phyloP scores from a whole-genome alignment of 176 grass and related monocot genomes.

The Coix lacrymajobi region DNA sequence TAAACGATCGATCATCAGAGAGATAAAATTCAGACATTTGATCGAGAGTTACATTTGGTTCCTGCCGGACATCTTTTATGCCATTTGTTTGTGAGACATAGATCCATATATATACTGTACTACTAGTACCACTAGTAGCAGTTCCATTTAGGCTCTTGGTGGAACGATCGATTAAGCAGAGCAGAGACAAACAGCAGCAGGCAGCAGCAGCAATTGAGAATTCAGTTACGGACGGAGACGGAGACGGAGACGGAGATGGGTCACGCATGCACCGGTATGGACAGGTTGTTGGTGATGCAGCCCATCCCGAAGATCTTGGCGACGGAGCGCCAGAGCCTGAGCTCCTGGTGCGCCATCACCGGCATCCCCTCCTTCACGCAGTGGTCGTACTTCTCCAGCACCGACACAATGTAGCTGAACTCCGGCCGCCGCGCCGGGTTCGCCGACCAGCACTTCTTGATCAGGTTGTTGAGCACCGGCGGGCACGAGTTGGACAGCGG shows the following conservation, averaged over 20 bases:
- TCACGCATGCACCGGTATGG: conserved; percentile 59
- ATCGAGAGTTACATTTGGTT: conserved; percentile 9
- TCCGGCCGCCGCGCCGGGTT: conserved; percentile 83
- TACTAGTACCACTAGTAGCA: not conserved
- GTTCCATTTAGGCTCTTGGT: not conserved
- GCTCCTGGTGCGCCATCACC: conserved; percentile 63
- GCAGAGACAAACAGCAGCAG: conserved; percentile 7
- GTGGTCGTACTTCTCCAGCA: conserved; percentile 93
- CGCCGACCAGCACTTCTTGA: conserved; percentile 83
- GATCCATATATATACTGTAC: not conserved
- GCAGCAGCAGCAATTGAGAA: not conserved
- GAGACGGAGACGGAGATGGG: not conserved
- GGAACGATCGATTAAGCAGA: not conserved
- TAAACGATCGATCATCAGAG: not conserved
- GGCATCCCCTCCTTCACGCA: conserved; percentile 82
- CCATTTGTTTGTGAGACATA: not conserved
- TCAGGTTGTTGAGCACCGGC: conserved; percentile 80
- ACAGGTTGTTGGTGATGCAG: conserved; percentile 60
- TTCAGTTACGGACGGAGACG: not conserved
- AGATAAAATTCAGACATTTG: conserved; percentile 16
- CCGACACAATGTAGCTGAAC: conserved; percentile 89
- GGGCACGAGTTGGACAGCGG: conserved; percentile 71
- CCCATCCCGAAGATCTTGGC: conserved; percentile 64
- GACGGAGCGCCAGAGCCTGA: conserved; percentile 59
- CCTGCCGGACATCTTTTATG: not conserved